Evolutionary conservation across 148 eudicot genomes (phyloP).

Genomic region (Chenopodium suecicum): DNA sequence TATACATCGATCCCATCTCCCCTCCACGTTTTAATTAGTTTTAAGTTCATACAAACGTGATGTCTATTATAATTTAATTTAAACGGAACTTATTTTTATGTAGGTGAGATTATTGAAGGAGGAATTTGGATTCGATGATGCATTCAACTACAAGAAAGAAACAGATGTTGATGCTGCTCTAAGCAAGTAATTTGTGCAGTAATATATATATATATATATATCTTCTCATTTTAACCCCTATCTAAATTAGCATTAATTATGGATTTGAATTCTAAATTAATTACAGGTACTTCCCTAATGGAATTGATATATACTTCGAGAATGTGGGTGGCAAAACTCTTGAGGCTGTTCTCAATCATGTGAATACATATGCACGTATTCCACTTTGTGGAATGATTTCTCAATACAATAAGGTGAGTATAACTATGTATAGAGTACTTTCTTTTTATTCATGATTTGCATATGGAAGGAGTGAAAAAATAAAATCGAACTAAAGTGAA

Average conservation of each 20-base stretch:
- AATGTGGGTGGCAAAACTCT: conserved; percentile 47
- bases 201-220: too few relatives aligned
- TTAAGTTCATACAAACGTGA: too few relatives aligned
- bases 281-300: conserved; percentile 39
- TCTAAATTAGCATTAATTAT: too few relatives aligned
- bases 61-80: not conserved
- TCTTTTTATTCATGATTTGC: too few relatives aligned
- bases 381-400: conserved; percentile 47
- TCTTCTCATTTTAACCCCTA: too few relatives aligned
- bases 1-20: too few relatives aligned
- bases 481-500: too few relatives aligned
- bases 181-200: conserved; percentile 29
- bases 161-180: conserved; percentile 40
- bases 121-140: conserved; percentile 43
- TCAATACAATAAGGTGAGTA: conserved; percentile 34
- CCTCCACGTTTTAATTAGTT: too few relatives aligned
- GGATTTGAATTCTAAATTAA: too few relatives aligned
- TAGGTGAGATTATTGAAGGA: conserved; percentile 40
- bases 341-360: conserved; percentile 43
- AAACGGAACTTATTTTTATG: not conserved
- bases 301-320: conserved; percentile 42
- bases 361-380: conserved; percentile 38
- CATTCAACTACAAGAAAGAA: conserved; percentile 36
- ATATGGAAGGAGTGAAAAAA: too few relatives aligned
- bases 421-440: too few relatives aligned